These are phyloP conservation scores for Venturia nashicola DNA, from an alignment of 2,329 filamentous ascomycete species.

Conservation along the genomic window DNA sequence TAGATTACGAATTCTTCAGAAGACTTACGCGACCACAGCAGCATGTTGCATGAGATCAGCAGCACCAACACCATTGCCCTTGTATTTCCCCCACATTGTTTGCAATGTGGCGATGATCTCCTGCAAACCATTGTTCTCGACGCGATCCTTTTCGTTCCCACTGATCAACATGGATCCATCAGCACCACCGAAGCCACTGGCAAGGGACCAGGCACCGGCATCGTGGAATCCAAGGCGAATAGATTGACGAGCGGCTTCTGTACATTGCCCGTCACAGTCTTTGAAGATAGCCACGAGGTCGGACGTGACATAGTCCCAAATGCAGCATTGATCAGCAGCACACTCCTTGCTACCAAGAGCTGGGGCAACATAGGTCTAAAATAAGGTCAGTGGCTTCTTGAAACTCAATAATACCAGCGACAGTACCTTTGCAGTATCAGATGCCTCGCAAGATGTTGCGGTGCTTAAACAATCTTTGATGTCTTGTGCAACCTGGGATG, in stretches of 20 bases:
- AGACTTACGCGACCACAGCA: conserved; percentile 24
- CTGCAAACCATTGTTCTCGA: conserved; percentile 34
- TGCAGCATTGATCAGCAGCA: conserved; percentile 21
- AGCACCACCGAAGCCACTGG: conserved; percentile 20
- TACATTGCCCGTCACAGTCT: conserved; percentile 17
- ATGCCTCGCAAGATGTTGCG: neutral
- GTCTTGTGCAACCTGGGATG: neutral
- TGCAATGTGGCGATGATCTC: conserved; percentile 27
- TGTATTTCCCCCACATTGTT: conserved; percentile 28
- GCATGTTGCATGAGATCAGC: conserved; percentile 44
- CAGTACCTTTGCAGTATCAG: neutral
- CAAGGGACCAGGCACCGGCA: conserved; percentile 7
- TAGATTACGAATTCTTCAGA: neutral
- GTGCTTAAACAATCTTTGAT: neutral
- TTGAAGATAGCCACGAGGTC: conserved; percentile 19
- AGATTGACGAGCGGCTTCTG: conserved; percentile 21
- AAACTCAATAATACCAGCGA: neutral
- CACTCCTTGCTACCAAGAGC: conserved; percentile 1
- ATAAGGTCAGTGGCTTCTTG: neutral
- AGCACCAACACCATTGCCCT: conserved; percentile 30
- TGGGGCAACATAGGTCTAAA: conserved; percentile 6
- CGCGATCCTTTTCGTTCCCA: conserved; percentile 20
- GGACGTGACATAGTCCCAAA: conserved; percentile 22
- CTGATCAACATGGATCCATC: conserved; percentile 30
- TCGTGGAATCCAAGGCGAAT: conserved; percentile 16